Evolutionary conservation across 768 basidiomycete genomes (phyloP).

Genomic region (Holtermanniella nyarrowii): DNA sequence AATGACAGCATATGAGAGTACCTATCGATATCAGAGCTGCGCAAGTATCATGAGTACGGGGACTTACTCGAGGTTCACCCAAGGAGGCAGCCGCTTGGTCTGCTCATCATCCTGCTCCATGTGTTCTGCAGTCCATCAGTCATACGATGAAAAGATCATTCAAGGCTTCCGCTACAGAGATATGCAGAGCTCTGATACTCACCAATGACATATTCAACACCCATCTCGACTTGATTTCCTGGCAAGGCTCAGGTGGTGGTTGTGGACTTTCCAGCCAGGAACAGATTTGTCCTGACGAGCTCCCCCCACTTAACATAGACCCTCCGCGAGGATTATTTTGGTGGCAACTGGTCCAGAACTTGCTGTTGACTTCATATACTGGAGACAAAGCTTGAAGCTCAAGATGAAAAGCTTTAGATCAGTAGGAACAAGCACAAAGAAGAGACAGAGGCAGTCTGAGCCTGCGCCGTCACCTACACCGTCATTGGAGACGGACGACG

Average conservation of each 20-base stretch:
- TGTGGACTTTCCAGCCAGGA: too few relatives aligned
- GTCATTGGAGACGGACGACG: slow-evolving; percentile 28
- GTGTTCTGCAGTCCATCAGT: slow-evolving; percentile 55
- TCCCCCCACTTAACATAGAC: too few relatives aligned
- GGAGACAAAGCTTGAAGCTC: background rate
- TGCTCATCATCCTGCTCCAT: slow-evolving; percentile 79
- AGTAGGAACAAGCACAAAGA: background rate
- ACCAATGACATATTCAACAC: background rate
- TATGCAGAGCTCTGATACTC: slow-evolving; percentile 15
- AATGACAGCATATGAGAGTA: slow-evolving; percentile 72
- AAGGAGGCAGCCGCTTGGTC: slow-evolving; percentile 51
- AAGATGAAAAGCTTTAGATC: too few relatives aligned
- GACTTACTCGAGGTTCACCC: slow-evolving; percentile 89
- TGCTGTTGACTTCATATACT: background rate
- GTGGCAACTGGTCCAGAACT: background rate
- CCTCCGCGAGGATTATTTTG: background rate
- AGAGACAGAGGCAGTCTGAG: background rate
- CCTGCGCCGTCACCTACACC: background rate
- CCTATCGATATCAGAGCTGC: slow-evolving; percentile 5
- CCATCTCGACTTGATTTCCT: background rate
- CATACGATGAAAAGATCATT: background rate
- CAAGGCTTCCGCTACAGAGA: too few relatives aligned
- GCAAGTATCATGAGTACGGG: background rate
- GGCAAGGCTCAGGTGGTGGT: too few relatives aligned
- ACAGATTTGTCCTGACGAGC: too few relatives aligned